These are phyloP conservation scores for Eucalyptus polyanthemos DNA, from an alignment of 345 rosid species.

Conservation along the genomic window DNA sequence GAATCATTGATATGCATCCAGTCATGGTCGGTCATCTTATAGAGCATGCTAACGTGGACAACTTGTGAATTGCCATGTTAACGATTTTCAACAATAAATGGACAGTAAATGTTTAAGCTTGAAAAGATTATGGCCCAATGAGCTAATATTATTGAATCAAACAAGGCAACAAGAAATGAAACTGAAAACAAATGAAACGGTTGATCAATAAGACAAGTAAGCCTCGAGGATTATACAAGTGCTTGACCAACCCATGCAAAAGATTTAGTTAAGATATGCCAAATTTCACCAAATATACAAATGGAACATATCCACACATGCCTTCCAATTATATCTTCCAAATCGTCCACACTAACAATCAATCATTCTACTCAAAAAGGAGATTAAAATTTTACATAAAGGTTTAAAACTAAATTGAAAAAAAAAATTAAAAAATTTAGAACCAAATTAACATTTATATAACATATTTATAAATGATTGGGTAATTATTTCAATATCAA, in stretches of 20 bases:
- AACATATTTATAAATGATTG: not conserved
- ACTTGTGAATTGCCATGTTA: accelerated
- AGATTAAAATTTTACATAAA: not conserved
- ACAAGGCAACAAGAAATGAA: no score
- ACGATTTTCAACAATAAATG: accelerated
- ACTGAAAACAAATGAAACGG: no score
- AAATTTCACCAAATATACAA: accelerated
- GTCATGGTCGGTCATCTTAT: accelerated
- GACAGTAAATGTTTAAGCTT: no score
- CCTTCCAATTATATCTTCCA: no score
- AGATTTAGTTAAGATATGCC: no score
- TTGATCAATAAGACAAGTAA: no score
- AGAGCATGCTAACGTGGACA: not conserved
- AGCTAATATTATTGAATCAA: no score
- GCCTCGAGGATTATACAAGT: no score
- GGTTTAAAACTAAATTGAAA: accelerated
- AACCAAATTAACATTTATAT: accelerated
- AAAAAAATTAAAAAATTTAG: not conserved
- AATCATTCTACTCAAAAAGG: not conserved
- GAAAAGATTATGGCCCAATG: no score
- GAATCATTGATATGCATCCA: accelerated
- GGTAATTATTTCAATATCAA: not conserved
- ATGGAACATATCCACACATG: no score
- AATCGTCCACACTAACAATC: no score
- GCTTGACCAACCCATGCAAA: no score